phyloP scores from a whole-genome alignment of 805 yeast species.

The Cephaloascus albidus region DNA sequence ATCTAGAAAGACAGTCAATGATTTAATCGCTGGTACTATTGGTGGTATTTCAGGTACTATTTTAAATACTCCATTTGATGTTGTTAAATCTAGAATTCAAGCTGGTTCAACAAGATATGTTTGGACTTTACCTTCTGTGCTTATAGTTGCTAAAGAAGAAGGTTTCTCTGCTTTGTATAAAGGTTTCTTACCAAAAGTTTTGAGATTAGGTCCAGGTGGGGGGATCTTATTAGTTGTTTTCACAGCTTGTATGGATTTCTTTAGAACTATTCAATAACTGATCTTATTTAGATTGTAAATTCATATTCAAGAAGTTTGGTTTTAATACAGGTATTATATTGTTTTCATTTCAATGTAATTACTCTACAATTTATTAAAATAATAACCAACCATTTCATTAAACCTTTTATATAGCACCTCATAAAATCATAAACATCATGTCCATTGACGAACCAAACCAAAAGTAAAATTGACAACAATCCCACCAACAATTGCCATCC shows the following conservation, averaged over 20 bases:
- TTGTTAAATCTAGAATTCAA: conserved; percentile 94
- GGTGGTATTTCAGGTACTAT: conserved; percentile 98
- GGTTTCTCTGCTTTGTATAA: conserved; percentile 87
- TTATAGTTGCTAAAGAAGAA: conserved; percentile 76
- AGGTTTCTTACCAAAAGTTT: conserved; percentile 94
- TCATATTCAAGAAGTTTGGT: too few species aligned
- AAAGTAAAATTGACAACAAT: conserved; percentile 57
- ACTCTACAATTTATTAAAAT: not conserved
- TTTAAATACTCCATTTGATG: conserved; percentile 94
- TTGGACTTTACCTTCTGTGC: conserved; percentile 83
- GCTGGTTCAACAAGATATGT: conserved; percentile 82
- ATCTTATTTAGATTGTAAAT: too few species aligned
- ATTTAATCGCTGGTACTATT: conserved; percentile 83
- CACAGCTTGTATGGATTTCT: conserved; percentile 90
- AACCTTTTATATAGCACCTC: too few species aligned
- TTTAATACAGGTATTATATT: too few species aligned
- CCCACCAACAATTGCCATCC: conserved; percentile 68
- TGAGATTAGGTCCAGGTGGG: conserved; percentile 98
- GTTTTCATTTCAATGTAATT: conserved; percentile 1
- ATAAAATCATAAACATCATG: too few species aligned
- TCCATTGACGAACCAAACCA: conserved; percentile 47
- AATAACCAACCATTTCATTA: too few species aligned
- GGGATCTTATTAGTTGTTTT: conserved; percentile 97
- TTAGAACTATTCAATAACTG: conserved; percentile 46
- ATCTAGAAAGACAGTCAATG: conserved; percentile 73